Evolutionary conservation across 805 yeast species (phyloP).

Genomic region (Diddensiella transvaalensis): DNA sequence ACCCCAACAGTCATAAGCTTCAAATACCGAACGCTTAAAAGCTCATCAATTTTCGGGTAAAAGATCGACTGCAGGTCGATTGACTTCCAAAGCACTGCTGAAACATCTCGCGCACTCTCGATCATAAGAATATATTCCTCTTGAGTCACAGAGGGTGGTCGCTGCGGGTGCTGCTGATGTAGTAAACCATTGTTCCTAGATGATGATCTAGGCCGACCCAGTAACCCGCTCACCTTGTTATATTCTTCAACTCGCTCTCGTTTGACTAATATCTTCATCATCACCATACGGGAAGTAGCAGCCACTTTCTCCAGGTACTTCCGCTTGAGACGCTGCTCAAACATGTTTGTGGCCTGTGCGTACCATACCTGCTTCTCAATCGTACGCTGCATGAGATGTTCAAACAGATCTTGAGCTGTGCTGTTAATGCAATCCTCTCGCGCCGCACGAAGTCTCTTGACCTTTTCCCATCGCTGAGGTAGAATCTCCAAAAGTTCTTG

Average conservation of each 20-base stretch:
- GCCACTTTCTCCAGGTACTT: neutral
- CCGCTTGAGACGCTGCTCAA: neutral
- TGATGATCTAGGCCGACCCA: constrained; percentile 15
- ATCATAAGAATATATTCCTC: constrained; percentile 25
- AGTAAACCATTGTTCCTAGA: constrained; percentile 18
- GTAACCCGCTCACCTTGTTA: constrained; percentile 18
- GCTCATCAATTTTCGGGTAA: constrained; percentile 29
- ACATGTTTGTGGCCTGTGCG: neutral
- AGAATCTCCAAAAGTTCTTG: constrained; percentile 2
- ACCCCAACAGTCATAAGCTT: constrained; percentile 39
- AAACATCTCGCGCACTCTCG: constrained; percentile 34
- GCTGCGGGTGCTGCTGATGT: too few relatives aligned
- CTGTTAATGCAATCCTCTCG: neutral
- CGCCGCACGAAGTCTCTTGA: constrained; percentile 22
- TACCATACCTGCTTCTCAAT: neutral
- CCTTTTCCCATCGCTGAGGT: constrained; percentile 15
- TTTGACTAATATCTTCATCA: neutral
- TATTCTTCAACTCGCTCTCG: constrained; percentile 40
- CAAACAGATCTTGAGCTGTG: neutral
- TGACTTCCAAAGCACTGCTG: constrained; percentile 48
- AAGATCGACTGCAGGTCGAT: constrained; percentile 39
- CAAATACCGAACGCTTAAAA: constrained; percentile 28
- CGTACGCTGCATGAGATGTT: neutral
- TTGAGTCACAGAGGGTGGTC: constrained; percentile 11
- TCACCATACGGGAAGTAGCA: neutral